These are phyloP conservation scores for Fistulifera solaris DNA, from an alignment of 108 stramenopile genomes.

Conservation along the genomic window DNA sequence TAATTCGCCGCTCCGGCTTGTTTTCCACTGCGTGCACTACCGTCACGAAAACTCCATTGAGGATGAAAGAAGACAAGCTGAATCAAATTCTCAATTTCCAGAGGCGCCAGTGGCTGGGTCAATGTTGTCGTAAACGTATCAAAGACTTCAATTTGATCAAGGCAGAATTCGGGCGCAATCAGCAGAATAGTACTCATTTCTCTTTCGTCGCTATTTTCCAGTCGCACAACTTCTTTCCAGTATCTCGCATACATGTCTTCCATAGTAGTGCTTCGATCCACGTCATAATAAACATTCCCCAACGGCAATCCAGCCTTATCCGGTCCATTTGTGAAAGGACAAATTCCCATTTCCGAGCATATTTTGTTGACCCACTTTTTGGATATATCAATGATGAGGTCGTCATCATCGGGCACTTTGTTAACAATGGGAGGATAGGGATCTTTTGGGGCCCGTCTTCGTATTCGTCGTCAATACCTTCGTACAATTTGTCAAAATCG, in stretches of 20 bases:
- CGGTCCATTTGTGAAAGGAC: slow-evolving; percentile 85
- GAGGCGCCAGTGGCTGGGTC: slow-evolving; percentile 76
- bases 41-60: slow-evolving; percentile 90
- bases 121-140: slow-evolving; percentile 83
- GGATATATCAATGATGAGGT: slow-evolving; percentile 36
- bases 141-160: slow-evolving; percentile 84
- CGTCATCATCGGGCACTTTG: slow-evolving; percentile 60
- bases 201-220: slow-evolving; percentile 54
- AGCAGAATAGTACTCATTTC: slow-evolving; percentile 81
- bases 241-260: slow-evolving; percentile 88
- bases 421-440: slow-evolving; percentile 44
- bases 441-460: slow-evolving; percentile 19
- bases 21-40: slow-evolving; percentile 58
- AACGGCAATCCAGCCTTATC: slow-evolving; percentile 80
- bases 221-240: slow-evolving; percentile 82
- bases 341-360: slow-evolving; percentile 89
- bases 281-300: slow-evolving; percentile 78
- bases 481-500: slow-evolving; percentile 60
- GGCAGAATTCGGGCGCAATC: slow-evolving; percentile 79
- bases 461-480: slow-evolving; percentile 47
- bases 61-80: slow-evolving; percentile 98
- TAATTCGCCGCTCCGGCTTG: slow-evolving; percentile 83
- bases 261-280: slow-evolving; percentile 54
- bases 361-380: slow-evolving; percentile 75
- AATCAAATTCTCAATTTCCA: slow-evolving; percentile 67